Conservation (phyloP, 345 rosid species). For the Euclidium syriacum region DNA sequence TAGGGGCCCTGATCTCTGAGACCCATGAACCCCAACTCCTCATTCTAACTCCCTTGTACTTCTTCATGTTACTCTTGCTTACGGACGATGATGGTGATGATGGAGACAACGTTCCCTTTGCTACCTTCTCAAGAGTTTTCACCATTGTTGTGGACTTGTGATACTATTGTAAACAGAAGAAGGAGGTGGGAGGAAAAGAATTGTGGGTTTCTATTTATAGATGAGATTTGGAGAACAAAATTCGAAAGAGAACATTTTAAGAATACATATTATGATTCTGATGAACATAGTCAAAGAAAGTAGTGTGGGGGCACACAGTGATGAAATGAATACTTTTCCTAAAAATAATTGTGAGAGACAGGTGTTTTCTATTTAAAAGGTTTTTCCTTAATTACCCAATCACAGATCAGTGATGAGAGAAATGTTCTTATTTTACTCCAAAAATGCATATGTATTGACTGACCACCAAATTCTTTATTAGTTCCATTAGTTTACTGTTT, state of each 20-base stretch:
- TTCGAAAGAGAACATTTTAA: conserved; percentile 3
- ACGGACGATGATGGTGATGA: conserved; percentile 25
- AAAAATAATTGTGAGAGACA: conserved; percentile 19
- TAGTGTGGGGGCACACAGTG: conserved; percentile 25
- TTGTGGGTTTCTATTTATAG: conserved; percentile 27
- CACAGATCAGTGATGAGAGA: conserved; percentile 20
- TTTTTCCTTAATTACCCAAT: conserved; percentile 21
- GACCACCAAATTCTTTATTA: conserved; percentile 4
- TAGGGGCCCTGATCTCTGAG: conserved; percentile 95
- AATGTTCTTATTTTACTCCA: neutral
- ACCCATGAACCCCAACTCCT: conserved; percentile 99
- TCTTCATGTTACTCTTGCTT: conserved; percentile 41
- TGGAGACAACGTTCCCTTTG: conserved; percentile 31
- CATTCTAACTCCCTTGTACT: conserved; percentile 95
- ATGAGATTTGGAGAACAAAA: conserved; percentile 26
- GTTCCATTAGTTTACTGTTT: neutral
- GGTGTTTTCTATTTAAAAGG: neutral
- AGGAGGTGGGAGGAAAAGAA: conserved; percentile 18
- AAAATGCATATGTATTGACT: conserved; percentile 5
- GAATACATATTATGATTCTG: neutral
- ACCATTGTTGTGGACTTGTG: conserved; percentile 38
- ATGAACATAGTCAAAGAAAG: conserved; percentile 31
- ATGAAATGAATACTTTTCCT: conserved; percentile 8
- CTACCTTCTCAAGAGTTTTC: conserved; percentile 46
- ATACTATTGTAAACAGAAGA: neutral